Percentiles rank a stretch among this genome's conserved stretches.
These are phyloP conservation scores for Nitzschia putrida DNA, from an alignment of 108 stramenopile species.

Conservation along the genomic window DNA sequence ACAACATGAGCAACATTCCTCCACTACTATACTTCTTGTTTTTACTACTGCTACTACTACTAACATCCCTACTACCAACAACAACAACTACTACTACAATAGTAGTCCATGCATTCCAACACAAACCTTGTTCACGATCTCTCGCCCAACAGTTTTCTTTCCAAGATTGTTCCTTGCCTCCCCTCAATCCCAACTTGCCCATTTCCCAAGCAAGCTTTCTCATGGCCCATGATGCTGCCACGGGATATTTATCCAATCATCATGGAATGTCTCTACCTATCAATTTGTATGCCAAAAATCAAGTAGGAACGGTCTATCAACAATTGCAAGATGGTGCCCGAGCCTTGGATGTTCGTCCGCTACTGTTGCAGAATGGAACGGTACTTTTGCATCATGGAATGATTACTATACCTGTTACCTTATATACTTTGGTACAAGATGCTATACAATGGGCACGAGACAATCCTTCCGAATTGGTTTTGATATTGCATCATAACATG, in stretches of 20 bases:
- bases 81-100: too few species aligned
- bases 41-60: too few species aligned
- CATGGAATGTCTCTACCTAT: constrained; percentile 19
- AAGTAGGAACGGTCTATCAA: constrained; percentile 60
- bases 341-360: constrained; percentile 73
- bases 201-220: constrained; percentile 60
- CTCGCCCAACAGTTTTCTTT: constrained; percentile 42
- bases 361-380: constrained; percentile 60
- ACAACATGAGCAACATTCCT: too few species aligned
- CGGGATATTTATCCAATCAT: constrained; percentile 54
- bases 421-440: constrained; percentile 49
- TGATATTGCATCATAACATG: constrained; percentile 62
- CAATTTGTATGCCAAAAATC: constrained; percentile 69
- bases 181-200: constrained; percentile 37
- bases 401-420: constrained; percentile 52
- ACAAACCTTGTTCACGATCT: constrained; percentile 11
- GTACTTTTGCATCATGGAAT: constrained; percentile 69
- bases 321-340: constrained; percentile 73
- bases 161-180: constrained; percentile 62
- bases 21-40: too few species aligned
- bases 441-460: constrained; percentile 61
- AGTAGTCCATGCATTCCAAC: neutral
- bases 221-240: constrained; percentile 77
- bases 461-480: constrained; percentile 65
- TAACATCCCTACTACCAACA: too few species aligned